These are phyloP conservation scores for Phytophthora constricta DNA, from an alignment of 352 stramenopile genomes.

Conservation along the genomic window DNA sequence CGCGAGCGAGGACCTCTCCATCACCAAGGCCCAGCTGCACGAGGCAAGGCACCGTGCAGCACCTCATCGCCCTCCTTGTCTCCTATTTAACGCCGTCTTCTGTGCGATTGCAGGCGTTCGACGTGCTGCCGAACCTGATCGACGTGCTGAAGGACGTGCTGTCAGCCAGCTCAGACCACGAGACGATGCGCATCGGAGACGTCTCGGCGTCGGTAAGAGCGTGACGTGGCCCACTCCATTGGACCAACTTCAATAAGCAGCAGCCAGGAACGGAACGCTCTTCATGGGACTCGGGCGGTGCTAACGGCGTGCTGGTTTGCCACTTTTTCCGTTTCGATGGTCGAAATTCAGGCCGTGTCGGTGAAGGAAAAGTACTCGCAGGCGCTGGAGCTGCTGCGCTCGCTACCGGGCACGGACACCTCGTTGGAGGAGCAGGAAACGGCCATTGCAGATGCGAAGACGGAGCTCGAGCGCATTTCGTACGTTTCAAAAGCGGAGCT, in stretches of 20 bases:
- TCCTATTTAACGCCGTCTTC: background rate
- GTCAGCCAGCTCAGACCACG: constrained; percentile 72
- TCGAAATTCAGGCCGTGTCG: constrained; percentile 54
- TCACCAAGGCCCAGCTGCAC: constrained; percentile 75
- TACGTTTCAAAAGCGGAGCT: constrained; percentile 26
- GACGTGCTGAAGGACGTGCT: constrained; percentile 88
- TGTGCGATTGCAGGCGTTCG: constrained; percentile 63
- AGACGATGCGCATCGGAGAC: constrained; percentile 81
- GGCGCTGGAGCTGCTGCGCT: constrained; percentile 70
- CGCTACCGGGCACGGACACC: constrained; percentile 76
- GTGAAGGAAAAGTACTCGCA: constrained; percentile 83
- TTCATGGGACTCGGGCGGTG: too few species aligned
- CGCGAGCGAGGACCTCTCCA: constrained; percentile 43
- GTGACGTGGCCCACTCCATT: background rate
- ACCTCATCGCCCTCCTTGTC: too few species aligned
- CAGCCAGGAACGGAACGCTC: too few species aligned
- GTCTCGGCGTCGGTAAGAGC: constrained; percentile 72
- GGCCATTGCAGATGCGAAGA: constrained; percentile 72
- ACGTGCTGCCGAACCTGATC: constrained; percentile 83
- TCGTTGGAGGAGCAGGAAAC: constrained; percentile 81
- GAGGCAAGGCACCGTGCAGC: too few species aligned
- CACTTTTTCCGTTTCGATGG: background rate
- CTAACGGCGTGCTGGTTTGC: too few species aligned
- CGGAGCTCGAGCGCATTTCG: constrained; percentile 81
- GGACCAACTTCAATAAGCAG: too few species aligned